phyloP scores from a whole-genome alignment of 2,329 filamentous ascomycete species.

The Fusarium aywerte region DNA sequence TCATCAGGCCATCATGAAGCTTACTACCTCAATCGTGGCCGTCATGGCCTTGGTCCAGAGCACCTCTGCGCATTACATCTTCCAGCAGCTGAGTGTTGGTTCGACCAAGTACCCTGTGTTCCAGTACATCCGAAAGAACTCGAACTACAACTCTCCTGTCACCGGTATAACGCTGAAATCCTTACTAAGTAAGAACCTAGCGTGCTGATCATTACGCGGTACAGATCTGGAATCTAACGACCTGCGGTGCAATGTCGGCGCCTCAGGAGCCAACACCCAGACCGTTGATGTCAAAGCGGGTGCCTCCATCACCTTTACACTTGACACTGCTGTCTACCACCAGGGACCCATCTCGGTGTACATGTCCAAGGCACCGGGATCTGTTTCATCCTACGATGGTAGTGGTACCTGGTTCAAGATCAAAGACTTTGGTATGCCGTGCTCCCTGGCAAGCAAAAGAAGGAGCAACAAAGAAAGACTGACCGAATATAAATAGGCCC shows the following conservation, averaged over 20 bases:
- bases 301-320: constrained; percentile 13
- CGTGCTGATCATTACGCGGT: accelerated
- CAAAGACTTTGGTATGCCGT: constrained; percentile 7
- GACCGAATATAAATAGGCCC: not conserved
- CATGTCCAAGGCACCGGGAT: constrained; percentile 10
- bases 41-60: not conserved
- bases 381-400: not conserved
- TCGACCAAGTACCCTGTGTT: constrained; percentile 6
- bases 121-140: constrained; percentile 18
- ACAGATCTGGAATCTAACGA: not conserved
- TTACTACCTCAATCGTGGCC: not conserved
- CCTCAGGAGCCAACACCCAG: not conserved
- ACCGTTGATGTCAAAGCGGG: constrained; percentile 8
- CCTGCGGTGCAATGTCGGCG: constrained; percentile 13
- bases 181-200: accelerated
- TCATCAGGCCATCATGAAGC: not conserved
- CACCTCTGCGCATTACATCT: constrained; percentile 9
- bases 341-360: constrained; percentile 12
- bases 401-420: constrained; percentile 16
- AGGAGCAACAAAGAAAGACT: not conserved
- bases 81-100: constrained; percentile 12
- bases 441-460: not conserved
- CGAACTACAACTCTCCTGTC: constrained; percentile 21
- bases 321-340: constrained; percentile 13
- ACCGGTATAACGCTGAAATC: not conserved